These are phyloP conservation scores for Dentipellis fragilis DNA, from an alignment of 768 basidiomycete species.

Conservation along the genomic window DNA sequence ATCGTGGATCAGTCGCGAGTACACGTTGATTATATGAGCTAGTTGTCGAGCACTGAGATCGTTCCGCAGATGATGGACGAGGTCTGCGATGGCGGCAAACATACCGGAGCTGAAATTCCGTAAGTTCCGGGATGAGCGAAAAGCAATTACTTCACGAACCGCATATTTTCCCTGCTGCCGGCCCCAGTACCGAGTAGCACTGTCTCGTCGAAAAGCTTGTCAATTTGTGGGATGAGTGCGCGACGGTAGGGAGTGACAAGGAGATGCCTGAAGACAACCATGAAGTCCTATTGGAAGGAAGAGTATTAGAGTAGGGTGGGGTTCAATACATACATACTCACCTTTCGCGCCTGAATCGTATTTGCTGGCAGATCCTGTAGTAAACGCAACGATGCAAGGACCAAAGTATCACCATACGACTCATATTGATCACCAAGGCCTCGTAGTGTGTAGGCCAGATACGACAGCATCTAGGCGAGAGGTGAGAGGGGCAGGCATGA, in stretches of 20 bases:
- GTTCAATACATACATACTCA: slow-evolving; percentile 18
- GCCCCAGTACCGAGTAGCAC: slow-evolving; percentile 81
- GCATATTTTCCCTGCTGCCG: slow-evolving; percentile 75
- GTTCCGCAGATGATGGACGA: slow-evolving; percentile 82
- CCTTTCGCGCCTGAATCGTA: slow-evolving; percentile 75
- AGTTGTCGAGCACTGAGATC: slow-evolving; percentile 76
- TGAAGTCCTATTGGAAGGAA: slow-evolving; percentile 59
- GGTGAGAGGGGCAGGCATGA: neutral
- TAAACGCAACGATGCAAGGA: slow-evolving; percentile 73
- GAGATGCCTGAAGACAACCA: slow-evolving; percentile 88
- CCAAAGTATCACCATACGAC: slow-evolving; percentile 70
- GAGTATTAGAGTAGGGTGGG: neutral
- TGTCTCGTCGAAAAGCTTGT: slow-evolving; percentile 84
- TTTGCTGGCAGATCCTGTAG: slow-evolving; percentile 90
- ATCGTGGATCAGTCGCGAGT: slow-evolving; percentile 85
- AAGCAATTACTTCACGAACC: slow-evolving; percentile 31
- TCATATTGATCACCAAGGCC: slow-evolving; percentile 54
- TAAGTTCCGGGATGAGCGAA: neutral
- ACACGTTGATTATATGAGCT: slow-evolving; percentile 69
- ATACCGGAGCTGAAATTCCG: slow-evolving; percentile 49
- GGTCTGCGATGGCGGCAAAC: slow-evolving; percentile 84
- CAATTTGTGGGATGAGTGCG: slow-evolving; percentile 72
- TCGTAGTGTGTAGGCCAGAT: slow-evolving; percentile 83
- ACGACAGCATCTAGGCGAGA: slow-evolving; percentile 73
- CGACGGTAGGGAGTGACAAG: slow-evolving; percentile 69